Conservation (phyloP, 108 stramenopile genomes). For the Skeletonema potamos region DNA sequence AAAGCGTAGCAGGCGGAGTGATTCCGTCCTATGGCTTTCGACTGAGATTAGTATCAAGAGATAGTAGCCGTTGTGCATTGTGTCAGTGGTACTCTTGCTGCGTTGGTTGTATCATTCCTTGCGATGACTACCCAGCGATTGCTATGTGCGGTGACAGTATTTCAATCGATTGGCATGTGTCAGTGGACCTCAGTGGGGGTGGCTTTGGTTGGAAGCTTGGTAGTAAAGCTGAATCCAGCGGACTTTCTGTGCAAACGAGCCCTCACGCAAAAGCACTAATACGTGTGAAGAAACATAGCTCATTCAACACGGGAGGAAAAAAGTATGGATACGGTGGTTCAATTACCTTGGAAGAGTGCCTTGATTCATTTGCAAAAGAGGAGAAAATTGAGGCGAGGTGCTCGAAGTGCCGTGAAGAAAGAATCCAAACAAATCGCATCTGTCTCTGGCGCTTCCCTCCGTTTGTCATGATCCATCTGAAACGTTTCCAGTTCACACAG, state of each 20-base stretch:
- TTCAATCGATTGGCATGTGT: slow-evolving; percentile 87
- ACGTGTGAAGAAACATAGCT: slow-evolving; percentile 65
- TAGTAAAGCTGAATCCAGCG: slow-evolving; percentile 26
- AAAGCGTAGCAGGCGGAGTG: slow-evolving; percentile 70
- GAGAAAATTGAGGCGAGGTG: slow-evolving; percentile 91
- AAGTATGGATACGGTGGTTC: slow-evolving; percentile 63
- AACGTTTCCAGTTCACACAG: slow-evolving; percentile 94
- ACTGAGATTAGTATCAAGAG: slow-evolving; percentile 71
- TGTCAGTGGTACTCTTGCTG: slow-evolving; percentile 90
- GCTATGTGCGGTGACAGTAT: slow-evolving; percentile 85
- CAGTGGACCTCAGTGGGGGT: slow-evolving; percentile 71
- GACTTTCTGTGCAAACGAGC: slow-evolving; percentile 24
- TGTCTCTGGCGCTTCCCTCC: slow-evolving; percentile 93
- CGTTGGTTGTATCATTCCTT: slow-evolving; percentile 84
- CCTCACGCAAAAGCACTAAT: slow-evolving; percentile 36
- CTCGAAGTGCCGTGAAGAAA: slow-evolving; percentile 90
- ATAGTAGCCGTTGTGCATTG: slow-evolving; percentile 74
- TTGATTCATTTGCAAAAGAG: slow-evolving; percentile 85
- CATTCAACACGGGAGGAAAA: slow-evolving; percentile 50
- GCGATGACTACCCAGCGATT: slow-evolving; percentile 73
- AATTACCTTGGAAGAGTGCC: slow-evolving; percentile 83
- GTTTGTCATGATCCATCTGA: slow-evolving; percentile 93
- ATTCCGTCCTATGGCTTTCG: slow-evolving; percentile 85
- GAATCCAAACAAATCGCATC: slow-evolving; percentile 85
- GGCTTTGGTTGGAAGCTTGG: slow-evolving; percentile 72